Conservation (phyloP, 2,329 filamentous ascomycete species). For the Mycogone perniciosa region DNA sequence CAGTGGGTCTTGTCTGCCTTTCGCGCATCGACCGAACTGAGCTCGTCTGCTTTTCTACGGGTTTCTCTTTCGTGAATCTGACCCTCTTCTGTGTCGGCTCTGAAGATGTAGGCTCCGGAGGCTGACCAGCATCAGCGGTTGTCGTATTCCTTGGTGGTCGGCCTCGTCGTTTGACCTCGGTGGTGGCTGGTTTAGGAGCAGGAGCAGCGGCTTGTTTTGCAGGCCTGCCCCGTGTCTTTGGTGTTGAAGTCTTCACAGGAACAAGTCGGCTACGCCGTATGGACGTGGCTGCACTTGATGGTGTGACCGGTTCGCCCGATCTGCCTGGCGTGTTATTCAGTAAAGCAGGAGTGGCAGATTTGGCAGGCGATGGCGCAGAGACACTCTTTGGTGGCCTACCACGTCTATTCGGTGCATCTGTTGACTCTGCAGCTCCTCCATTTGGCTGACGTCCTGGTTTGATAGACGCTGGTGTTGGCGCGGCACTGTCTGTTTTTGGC, state of each 20-base stretch:
- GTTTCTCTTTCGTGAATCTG: too few relatives aligned
- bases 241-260: background rate
- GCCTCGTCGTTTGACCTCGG: background rate
- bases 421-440: background rate
- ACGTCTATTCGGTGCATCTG: constrained; percentile 2
- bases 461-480: background rate
- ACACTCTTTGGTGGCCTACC: constrained; percentile 9
- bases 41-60: too few relatives aligned
- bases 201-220: background rate
- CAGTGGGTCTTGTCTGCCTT: too few relatives aligned
- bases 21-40: too few relatives aligned
- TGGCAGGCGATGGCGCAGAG: background rate
- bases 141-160: background rate
- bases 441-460: background rate
- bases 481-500: background rate
- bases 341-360: too few relatives aligned
- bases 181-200: background rate
- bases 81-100: background rate
- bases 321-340: background rate
- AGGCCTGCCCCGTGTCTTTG: background rate
- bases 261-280: background rate
- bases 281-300: background rate
- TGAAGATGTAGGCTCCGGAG: too few relatives aligned
- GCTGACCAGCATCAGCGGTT: too few relatives aligned
- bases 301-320: background rate